Percentiles rank a stretch among this genome's conserved stretches.
Conservation (phyloP, 306 rosid species). For the Pueraria montana region DNA sequence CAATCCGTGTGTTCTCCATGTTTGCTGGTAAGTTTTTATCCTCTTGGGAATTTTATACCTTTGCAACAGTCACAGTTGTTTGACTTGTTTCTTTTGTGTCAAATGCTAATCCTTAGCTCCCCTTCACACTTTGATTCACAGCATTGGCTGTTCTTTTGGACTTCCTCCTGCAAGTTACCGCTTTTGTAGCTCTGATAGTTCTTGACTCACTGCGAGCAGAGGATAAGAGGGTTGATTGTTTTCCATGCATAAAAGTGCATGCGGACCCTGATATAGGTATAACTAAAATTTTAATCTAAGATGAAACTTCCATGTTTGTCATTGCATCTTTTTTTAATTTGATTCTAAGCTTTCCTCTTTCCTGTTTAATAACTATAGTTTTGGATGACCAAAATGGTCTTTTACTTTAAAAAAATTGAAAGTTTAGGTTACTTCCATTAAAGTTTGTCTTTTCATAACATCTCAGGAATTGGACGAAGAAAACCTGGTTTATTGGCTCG, state of each 20-base stretch:
- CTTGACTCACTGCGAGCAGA: constrained; percentile 86
- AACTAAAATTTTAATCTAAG: constrained; percentile 31
- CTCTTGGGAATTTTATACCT: constrained; percentile 38
- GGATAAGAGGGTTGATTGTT: constrained; percentile 94
- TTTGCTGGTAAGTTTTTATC: constrained; percentile 78
- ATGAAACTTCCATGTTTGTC: constrained; percentile 28
- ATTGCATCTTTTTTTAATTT: not conserved
- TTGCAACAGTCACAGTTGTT: constrained; percentile 33
- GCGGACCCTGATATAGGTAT: constrained; percentile 78
- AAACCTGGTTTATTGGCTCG: constrained; percentile 83
- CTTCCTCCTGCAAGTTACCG: constrained; percentile 96
- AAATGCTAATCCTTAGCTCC: constrained; percentile 39
- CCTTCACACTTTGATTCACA: constrained; percentile 64
- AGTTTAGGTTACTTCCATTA: constrained; percentile 41
- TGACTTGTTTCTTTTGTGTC: constrained; percentile 45
- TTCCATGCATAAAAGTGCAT: constrained; percentile 80
- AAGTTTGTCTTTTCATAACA: constrained; percentile 46
- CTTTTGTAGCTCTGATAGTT: constrained; percentile 91
- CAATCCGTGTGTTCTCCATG: constrained; percentile 99
- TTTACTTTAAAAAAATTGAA: constrained; percentile 27
- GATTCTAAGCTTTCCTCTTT: constrained; percentile 22
- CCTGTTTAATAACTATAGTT: constrained; percentile 9
- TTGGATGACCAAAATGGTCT: constrained; percentile 29
- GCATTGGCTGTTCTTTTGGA: constrained; percentile 97
- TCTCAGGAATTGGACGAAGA: constrained; percentile 68